These are phyloP conservation scores for Wolfiporia cocos DNA, from an alignment of 1,284 basidiomycete species.

Conservation along the genomic window DNA sequence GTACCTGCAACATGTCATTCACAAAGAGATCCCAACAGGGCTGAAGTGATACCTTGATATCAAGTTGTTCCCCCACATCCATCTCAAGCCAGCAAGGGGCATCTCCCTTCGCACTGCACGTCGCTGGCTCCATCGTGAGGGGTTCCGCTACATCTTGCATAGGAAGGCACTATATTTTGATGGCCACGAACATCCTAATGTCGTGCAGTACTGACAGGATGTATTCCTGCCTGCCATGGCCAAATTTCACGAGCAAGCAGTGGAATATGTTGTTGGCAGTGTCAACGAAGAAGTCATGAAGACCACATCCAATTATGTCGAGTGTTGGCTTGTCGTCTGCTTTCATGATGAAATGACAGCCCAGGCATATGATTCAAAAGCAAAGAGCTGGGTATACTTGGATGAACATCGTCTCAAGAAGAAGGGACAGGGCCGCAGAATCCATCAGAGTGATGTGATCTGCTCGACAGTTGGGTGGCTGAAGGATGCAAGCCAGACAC, in stretches of 20 bases:
- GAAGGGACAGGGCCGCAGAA: constrained; percentile 26
- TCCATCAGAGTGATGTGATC: constrained; percentile 16
- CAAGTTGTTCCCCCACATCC: background rate
- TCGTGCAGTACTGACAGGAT: constrained; percentile 23
- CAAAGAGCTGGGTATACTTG: constrained; percentile 27
- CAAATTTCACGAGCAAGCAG: background rate
- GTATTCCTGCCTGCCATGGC: constrained; percentile 12
- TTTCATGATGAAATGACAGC: constrained; percentile 34
- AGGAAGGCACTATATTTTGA: constrained; percentile 29
- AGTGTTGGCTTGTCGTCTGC: constrained; percentile 22
- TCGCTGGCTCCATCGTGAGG: constrained; percentile 26
- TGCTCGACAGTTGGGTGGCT: constrained; percentile 13
- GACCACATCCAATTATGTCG: constrained; percentile 18
- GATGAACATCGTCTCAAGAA: constrained; percentile 28
- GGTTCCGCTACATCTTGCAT: constrained; percentile 25
- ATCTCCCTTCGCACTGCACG: constrained; percentile 16
- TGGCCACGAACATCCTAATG: constrained; percentile 29
- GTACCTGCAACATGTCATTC: background rate
- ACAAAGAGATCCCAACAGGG: background rate
- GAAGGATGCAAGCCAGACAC: constrained; percentile 9
- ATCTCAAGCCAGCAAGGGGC: background rate
- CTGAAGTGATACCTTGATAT: background rate
- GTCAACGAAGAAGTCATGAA: constrained; percentile 16
- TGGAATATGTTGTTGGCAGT: background rate
- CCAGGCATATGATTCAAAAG: constrained; percentile 28